phyloP scores from a whole-genome alignment of 352 stramenopile genomes.

The Phytophthora megakarya region DNA sequence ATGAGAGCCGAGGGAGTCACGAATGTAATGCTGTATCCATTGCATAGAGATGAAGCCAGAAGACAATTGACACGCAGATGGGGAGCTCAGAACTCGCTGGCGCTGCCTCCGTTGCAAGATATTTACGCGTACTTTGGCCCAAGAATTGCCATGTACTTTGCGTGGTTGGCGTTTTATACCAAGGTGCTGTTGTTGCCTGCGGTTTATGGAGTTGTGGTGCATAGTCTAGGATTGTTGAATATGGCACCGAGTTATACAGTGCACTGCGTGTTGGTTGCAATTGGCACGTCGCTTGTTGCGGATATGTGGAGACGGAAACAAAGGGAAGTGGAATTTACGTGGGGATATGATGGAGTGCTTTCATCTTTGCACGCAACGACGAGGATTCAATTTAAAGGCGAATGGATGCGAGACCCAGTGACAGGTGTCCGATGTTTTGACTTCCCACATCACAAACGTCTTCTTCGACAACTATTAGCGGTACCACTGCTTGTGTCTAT shows the following conservation, averaged over 20 bases:
- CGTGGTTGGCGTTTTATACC: constrained; percentile 89
- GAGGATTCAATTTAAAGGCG: constrained; percentile 51
- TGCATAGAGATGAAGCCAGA: constrained; percentile 64
- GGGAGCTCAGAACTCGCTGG: constrained; percentile 36
- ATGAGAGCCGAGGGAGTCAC: constrained; percentile 31
- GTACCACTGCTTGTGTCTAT: constrained; percentile 60
- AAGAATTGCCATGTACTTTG: constrained; percentile 76
- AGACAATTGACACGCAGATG: constrained; percentile 50
- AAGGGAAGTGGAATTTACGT: constrained; percentile 58
- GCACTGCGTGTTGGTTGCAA: constrained; percentile 52
- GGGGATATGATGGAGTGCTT: constrained; percentile 53
- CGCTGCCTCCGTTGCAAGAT: constrained; percentile 46
- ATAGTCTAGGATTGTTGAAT: constrained; percentile 44
- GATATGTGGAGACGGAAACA: constrained; percentile 62
- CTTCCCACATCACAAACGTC: constrained; percentile 63
- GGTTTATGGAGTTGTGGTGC: constrained; percentile 58
- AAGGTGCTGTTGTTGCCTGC: constrained; percentile 65
- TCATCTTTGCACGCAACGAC: constrained; percentile 49
- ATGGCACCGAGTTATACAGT: constrained; percentile 49
- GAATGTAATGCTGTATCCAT: constrained; percentile 48
- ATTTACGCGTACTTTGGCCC: constrained; percentile 73
- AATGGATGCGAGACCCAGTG: constrained; percentile 60
- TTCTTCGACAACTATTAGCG: constrained; percentile 53
- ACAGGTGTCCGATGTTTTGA: constrained; percentile 51
- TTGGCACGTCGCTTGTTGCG: constrained; percentile 65